These are phyloP conservation scores for Suhomyces maxii DNA, from an alignment of 1,139 yeast genomes.

Conservation along the genomic window DNA sequence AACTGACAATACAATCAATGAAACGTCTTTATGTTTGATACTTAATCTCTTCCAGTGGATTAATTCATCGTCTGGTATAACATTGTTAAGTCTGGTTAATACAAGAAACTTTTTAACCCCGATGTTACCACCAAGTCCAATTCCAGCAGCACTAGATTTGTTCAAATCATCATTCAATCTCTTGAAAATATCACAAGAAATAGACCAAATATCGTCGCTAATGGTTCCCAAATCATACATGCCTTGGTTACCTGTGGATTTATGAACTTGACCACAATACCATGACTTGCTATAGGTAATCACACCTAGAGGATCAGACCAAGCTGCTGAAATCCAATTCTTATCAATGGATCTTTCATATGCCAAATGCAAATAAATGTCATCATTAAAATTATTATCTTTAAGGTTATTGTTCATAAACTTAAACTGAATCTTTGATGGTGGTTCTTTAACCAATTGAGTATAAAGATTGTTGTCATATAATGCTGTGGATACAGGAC, in stretches of 20 bases:
- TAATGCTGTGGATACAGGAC: neutral
- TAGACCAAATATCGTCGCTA: slow-evolving; percentile 42
- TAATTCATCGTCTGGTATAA: slow-evolving; percentile 76
- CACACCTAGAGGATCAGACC: slow-evolving; percentile 84
- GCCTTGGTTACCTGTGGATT: slow-evolving; percentile 14
- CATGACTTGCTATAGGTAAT: slow-evolving; percentile 66
- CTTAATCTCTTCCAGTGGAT: slow-evolving; percentile 76
- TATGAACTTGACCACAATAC: slow-evolving; percentile 41
- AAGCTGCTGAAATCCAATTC: slow-evolving; percentile 83
- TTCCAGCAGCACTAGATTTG: slow-evolving; percentile 32
- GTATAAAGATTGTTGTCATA: slow-evolving; percentile 29
- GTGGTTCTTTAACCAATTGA: slow-evolving; percentile 47
- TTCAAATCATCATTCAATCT: slow-evolving; percentile 35
- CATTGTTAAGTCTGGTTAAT: slow-evolving; percentile 66
- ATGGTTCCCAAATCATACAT: slow-evolving; percentile 33
- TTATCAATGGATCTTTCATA: slow-evolving; percentile 80
- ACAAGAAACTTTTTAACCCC: slow-evolving; percentile 62
- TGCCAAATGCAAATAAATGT: slow-evolving; percentile 78
- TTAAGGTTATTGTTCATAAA: slow-evolving; percentile 29
- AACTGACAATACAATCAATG: slow-evolving; percentile 73
- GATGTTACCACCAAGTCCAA: slow-evolving; percentile 25
- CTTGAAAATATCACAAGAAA: slow-evolving; percentile 39
- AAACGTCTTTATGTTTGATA: slow-evolving; percentile 56
- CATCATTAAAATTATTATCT: slow-evolving; percentile 49
- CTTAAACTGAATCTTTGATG: slow-evolving; percentile 53